Conservation (phyloP, 805 yeast species). For the Zygosaccharomyces bisporus region DNA sequence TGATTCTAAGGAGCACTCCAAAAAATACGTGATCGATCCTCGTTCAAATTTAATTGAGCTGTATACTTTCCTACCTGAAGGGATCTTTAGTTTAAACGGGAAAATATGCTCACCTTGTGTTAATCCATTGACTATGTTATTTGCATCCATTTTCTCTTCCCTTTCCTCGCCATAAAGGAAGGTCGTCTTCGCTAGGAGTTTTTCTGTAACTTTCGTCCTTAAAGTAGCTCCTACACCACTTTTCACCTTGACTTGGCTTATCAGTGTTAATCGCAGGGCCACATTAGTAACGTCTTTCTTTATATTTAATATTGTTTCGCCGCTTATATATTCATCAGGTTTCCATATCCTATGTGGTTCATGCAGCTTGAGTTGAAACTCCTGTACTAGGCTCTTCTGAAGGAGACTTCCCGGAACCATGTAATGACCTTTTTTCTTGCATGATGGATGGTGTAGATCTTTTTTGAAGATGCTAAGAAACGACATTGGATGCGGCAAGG, state of each 20-base stretch:
- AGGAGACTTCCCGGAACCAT: conserved; percentile 21
- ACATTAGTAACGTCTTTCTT: conserved; percentile 51
- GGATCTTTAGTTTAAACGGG: conserved; percentile 81
- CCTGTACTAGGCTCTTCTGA: conserved; percentile 44
- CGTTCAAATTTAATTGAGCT: conserved; percentile 79
- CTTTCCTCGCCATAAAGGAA: conserved; percentile 50
- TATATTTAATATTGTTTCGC: conserved; percentile 55
- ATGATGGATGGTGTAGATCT: conserved; percentile 11
- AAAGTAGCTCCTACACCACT: conserved; percentile 45
- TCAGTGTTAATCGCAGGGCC: conserved; percentile 48
- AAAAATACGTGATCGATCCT: conserved; percentile 70
- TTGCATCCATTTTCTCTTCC: conserved; percentile 17
- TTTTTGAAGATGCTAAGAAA: conserved; percentile 14
- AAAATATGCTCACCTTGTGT: conserved; percentile 82
- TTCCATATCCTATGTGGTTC: conserved; percentile 71
- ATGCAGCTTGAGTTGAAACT: conserved; percentile 65
- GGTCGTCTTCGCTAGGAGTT: conserved; percentile 56
- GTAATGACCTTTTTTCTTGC: conserved; percentile 24
- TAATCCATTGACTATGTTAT: conserved; percentile 41
- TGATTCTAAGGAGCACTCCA: conserved; percentile 34
- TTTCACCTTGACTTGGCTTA: conserved; percentile 56
- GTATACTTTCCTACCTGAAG: conserved; percentile 57
- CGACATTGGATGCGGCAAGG: conserved; percentile 7
- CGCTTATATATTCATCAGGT: conserved; percentile 76
- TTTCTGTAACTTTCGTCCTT: conserved; percentile 48